These are phyloP conservation scores for Aureobasidium sp. DNA, from an alignment of 2,329 filamentous ascomycete species.

Conservation along the genomic window DNA sequence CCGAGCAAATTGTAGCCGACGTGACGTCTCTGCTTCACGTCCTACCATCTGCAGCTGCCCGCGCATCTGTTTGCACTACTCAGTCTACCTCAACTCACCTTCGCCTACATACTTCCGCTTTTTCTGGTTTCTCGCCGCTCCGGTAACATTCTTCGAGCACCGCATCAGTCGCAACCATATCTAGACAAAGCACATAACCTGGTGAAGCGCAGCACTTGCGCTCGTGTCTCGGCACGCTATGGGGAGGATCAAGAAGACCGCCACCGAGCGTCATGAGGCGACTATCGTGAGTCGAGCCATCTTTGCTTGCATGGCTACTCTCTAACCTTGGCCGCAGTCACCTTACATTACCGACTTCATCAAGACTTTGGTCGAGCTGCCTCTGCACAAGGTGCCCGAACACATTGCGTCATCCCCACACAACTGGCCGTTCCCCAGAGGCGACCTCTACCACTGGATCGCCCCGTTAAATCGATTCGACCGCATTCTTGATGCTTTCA, in stretches of 20 bases:
- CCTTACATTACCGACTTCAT: conserved; percentile 81
- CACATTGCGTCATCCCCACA: conserved; percentile 75
- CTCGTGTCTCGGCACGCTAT: conserved; percentile 28
- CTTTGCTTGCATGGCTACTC: background rate
- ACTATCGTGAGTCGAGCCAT: conserved; percentile 37
- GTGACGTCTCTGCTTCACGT: background rate
- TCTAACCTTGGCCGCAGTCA: conserved; percentile 53
- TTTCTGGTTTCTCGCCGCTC: background rate
- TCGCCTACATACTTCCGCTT: background rate
- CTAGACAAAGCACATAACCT: background rate
- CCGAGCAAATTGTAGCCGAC: conserved; percentile 9
- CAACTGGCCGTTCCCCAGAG: conserved; percentile 90
- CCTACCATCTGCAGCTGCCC: conserved; percentile 3
- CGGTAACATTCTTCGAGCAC: background rate
- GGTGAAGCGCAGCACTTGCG: conserved; percentile 11
- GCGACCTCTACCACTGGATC: conserved; percentile 98
- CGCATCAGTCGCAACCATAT: conserved; percentile 2
- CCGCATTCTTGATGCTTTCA: conserved; percentile 74
- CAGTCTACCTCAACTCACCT: background rate
- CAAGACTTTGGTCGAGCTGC: conserved; percentile 57
- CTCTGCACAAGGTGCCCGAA: conserved; percentile 69
- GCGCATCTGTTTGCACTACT: conserved; percentile 8
- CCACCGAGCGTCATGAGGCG: conserved; percentile 47
- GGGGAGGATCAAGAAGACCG: conserved; percentile 51
- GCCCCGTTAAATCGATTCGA: conserved; percentile 90